Conservation (phyloP, 257 asterid species). For the Asclepias syriaca region DNA sequence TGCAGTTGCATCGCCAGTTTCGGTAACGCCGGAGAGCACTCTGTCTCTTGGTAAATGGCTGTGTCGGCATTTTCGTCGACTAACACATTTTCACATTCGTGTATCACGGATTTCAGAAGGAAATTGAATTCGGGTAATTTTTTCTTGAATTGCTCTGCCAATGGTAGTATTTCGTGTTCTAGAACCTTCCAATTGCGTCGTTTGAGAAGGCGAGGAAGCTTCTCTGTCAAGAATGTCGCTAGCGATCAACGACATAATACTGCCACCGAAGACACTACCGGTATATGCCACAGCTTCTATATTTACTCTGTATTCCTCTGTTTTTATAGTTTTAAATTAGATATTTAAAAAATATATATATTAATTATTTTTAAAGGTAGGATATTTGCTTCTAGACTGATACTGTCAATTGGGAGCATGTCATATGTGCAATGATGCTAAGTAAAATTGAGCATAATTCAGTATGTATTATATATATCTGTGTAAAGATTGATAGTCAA, state of each 20-base stretch:
- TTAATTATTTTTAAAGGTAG: background rate
- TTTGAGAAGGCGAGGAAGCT: constrained; percentile 24
- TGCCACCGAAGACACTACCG: constrained; percentile 11
- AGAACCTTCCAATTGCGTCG: constrained; percentile 14
- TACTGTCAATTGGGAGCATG: background rate
- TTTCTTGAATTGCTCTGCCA: background rate
- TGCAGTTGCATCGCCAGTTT: background rate
- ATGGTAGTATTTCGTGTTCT: background rate
- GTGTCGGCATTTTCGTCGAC: background rate
- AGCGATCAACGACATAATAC: constrained; percentile 30
- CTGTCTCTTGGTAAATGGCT: background rate
- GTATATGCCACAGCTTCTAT: background rate
- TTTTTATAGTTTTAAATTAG: background rate
- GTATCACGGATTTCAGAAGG: constrained; percentile 10
- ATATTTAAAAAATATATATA: background rate
- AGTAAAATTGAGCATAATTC: background rate
- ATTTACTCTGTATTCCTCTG: background rate
- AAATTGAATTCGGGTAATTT: background rate
- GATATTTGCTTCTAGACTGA: background rate
- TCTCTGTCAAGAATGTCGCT: constrained; percentile 41
- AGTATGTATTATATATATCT: background rate
- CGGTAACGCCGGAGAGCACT: background rate
- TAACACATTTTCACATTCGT: background rate
- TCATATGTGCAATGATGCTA: background rate
- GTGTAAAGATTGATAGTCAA: background rate